phyloP scores from a whole-genome alignment of 495 filamentous ascomycete genomes.

The Schizothecium vesticola region DNA sequence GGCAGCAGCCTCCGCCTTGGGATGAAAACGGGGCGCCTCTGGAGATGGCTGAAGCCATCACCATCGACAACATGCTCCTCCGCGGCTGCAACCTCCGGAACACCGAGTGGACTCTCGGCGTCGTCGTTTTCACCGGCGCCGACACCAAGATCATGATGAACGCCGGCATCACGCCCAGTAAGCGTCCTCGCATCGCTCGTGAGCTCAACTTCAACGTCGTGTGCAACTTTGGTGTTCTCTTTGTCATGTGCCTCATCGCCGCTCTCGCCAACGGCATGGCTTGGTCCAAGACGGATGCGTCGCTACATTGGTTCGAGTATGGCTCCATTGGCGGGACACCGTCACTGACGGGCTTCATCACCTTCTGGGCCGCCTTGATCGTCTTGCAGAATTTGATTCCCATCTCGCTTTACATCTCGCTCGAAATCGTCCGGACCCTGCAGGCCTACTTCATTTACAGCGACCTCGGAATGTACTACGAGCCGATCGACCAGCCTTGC shows the following conservation, averaged over 20 bases:
- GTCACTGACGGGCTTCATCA: constrained; percentile 81
- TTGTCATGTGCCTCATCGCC: constrained; percentile 82
- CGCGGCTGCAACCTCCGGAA: constrained; percentile 91
- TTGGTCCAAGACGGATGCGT: constrained; percentile 70
- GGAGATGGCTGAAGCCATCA: constrained; percentile 86
- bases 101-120: constrained; percentile 91
- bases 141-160: constrained; percentile 99
- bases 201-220: constrained; percentile 97
- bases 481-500: constrained; percentile 85
- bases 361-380: constrained; percentile 91
- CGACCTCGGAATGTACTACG: constrained; percentile 94
- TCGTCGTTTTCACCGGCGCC: constrained; percentile 94
- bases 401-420: constrained; percentile 94
- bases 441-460: constrained; percentile 98
- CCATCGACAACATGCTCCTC: constrained; percentile 90
- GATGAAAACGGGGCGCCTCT: constrained; percentile 52
- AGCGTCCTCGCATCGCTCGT: constrained; percentile 82
- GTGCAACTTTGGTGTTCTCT: constrained; percentile 89
- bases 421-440: constrained; percentile 88
- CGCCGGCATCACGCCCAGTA: constrained; percentile 92
- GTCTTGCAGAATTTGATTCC: constrained; percentile 98
- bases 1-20: constrained; percentile 67
- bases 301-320: constrained; percentile 79
- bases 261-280: constrained; percentile 79
- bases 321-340: constrained; percentile 75